These are phyloP conservation scores for Penicillium sp. DNA, from an alignment of 2,329 filamentous ascomycete species.

Conservation along the genomic window DNA sequence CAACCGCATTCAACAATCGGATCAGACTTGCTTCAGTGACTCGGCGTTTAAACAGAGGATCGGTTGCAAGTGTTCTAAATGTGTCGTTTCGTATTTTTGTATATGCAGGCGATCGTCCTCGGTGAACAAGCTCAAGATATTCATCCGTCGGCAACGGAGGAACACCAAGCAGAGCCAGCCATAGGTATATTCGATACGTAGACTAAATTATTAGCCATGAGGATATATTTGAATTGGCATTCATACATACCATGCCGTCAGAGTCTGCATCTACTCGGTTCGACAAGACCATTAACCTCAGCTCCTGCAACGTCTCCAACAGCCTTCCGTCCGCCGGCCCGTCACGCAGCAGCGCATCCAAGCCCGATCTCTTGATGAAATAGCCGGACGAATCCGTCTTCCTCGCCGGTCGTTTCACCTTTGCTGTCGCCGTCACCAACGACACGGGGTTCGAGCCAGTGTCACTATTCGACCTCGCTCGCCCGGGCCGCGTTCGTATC, in stretches of 20 bases:
- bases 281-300: slow-evolving; percentile 48
- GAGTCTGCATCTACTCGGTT: slow-evolving; percentile 49
- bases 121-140: slow-evolving; percentile 86
- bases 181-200: slow-evolving; percentile 87
- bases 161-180: slow-evolving; percentile 88
- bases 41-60: slow-evolving; percentile 91
- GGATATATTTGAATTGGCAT: slow-evolving; percentile 8
- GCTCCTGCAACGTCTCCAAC: slow-evolving; percentile 40
- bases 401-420: slow-evolving; percentile 35
- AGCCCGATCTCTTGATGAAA: slow-evolving; percentile 42
- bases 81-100: slow-evolving; percentile 98
- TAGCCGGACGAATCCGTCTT: slow-evolving; percentile 42
- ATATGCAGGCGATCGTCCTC: slow-evolving; percentile 90
- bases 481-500: slow-evolving; percentile 30
- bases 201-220: slow-evolving; percentile 55
- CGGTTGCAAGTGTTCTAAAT: slow-evolving; percentile 91
- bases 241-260: slow-evolving; percentile 48
- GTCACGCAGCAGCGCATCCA: slow-evolving; percentile 75
- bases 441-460: slow-evolving; percentile 8
- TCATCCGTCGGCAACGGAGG: slow-evolving; percentile 79
- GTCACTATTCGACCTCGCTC: slow-evolving; percentile 64
- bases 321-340: slow-evolving; percentile 69
- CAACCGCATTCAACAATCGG: slow-evolving; percentile 87
- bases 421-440: slow-evolving; percentile 50
- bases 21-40: slow-evolving; percentile 95